Percentiles rank a stretch among this genome's conserved stretches.
Evolutionary conservation across 495 filamentous ascomycete genomes (phyloP).

Genomic region (Daldinia caldariorum): DNA sequence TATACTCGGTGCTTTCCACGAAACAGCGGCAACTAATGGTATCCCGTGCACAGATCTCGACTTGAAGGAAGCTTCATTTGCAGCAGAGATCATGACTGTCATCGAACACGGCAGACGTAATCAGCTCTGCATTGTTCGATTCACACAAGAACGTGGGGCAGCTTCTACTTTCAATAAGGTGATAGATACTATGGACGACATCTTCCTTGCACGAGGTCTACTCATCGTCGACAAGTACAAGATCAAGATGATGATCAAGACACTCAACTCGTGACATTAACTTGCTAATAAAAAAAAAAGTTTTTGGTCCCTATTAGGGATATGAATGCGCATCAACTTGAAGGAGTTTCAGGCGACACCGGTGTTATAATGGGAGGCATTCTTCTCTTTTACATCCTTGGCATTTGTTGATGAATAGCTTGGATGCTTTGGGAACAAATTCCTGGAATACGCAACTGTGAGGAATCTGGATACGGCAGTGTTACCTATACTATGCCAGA

Average conservation of each 20-base stretch:
- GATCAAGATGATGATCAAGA: slow-evolving; percentile 73
- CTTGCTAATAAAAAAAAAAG: background rate
- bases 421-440: slow-evolving; percentile 8
- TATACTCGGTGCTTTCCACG: background rate
- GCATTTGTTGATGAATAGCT: slow-evolving; percentile 7
- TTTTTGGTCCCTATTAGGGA: slow-evolving; percentile 7
- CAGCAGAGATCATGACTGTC: slow-evolving; percentile 83
- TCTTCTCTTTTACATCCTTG: background rate
- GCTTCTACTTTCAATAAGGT: slow-evolving; percentile 85
- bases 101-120: slow-evolving; percentile 79
- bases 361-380: background rate
- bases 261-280: slow-evolving; percentile 52
- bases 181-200: slow-evolving; percentile 73
- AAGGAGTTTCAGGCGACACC: background rate
- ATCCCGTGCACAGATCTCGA: slow-evolving; percentile 64
- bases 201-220: slow-evolving; percentile 67
- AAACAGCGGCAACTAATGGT: slow-evolving; percentile 36
- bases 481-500: background rate
- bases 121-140: slow-evolving; percentile 76
- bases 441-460: slow-evolving; percentile 3
- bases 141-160: slow-evolving; percentile 88
- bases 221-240: slow-evolving; percentile 76
- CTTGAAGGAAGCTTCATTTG: slow-evolving; percentile 81
- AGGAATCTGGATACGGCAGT: slow-evolving; percentile 8
- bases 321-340: background rate